Percentiles rank a stretch among this genome's conserved stretches.
These are phyloP conservation scores for Pezicula neosporulosa DNA, from an alignment of 2,329 filamentous ascomycete genomes.

Conservation along the genomic window DNA sequence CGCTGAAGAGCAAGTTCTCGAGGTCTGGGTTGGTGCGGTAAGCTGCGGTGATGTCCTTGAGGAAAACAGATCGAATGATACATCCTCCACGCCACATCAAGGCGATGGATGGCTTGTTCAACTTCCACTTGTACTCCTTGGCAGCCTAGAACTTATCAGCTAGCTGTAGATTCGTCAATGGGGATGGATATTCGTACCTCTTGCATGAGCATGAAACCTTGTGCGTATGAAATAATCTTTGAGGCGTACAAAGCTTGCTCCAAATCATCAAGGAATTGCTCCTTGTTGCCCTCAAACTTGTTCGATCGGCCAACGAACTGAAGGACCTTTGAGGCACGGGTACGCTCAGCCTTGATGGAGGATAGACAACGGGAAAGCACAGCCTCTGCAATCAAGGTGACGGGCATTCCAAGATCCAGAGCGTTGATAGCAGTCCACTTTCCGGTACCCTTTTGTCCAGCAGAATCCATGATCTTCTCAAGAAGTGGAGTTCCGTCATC, in stretches of 20 bases:
- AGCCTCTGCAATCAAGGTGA: slow-evolving; percentile 95
- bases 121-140: slow-evolving; percentile 95
- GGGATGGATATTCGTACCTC: slow-evolving; percentile 56
- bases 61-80: slow-evolving; percentile 99
- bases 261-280: slow-evolving; percentile 92
- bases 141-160: slow-evolving; percentile 62
- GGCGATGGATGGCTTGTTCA: slow-evolving; percentile 99
- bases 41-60: slow-evolving; percentile 98
- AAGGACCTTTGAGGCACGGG: slow-evolving; percentile 75
- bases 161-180: slow-evolving; percentile 2
- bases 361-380: slow-evolving; percentile 94
- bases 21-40: slow-evolving; percentile 94
- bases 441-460: slow-evolving; percentile 98
- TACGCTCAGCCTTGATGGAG: slow-evolving; percentile 90
- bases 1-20: slow-evolving; percentile 96
- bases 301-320: slow-evolving; percentile 68
- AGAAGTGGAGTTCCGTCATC: slow-evolving; percentile 87
- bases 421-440: slow-evolving; percentile 99
- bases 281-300: slow-evolving; percentile 85
- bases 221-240: slow-evolving; percentile 99
- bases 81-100: slow-evolving; percentile 99
- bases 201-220: slow-evolving; percentile 99
- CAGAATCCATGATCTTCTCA: slow-evolving; percentile 98
- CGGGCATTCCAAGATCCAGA: slow-evolving; percentile 96
- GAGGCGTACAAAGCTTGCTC: slow-evolving; percentile 99